These are phyloP conservation scores for Trichosporon inkin DNA, from an alignment of 1,284 basidiomycete genomes.

Conservation along the genomic window DNA sequence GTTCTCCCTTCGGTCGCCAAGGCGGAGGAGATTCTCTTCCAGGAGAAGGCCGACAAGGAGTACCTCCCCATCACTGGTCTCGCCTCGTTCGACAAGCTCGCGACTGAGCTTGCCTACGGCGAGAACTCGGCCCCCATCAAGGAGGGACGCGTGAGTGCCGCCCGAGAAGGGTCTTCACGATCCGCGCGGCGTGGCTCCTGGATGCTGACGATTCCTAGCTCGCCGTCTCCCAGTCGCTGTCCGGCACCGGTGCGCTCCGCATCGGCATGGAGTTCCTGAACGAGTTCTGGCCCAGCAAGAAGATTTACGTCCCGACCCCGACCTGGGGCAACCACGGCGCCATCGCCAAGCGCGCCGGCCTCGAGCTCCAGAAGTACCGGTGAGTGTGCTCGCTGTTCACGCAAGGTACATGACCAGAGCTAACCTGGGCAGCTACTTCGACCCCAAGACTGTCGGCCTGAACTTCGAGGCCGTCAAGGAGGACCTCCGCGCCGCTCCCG, in stretches of 20 bases:
- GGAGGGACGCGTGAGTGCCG: conserved; percentile 64
- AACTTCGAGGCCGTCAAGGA: conserved; percentile 88
- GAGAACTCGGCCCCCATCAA: conserved; percentile 70
- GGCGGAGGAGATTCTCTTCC: conserved; percentile 59
- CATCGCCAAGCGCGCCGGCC: conserved; percentile 64
- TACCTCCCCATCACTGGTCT: conserved; percentile 92
- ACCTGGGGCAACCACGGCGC: conserved; percentile 96
- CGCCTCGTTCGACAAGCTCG: conserved; percentile 77
- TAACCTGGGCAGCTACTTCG: conserved; percentile 64
- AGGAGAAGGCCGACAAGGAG: conserved; percentile 82
- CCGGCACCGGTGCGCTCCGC: conserved; percentile 93
- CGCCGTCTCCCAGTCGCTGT: conserved; percentile 91
- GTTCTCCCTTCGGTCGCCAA: conserved; percentile 85
- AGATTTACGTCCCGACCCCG: conserved; percentile 86
- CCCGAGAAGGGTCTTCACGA: neutral
- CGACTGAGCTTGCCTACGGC: conserved; percentile 88
- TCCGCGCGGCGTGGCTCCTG: neutral
- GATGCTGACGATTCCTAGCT: conserved; percentile 55
- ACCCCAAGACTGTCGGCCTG: conserved; percentile 87
- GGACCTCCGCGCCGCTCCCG: conserved; percentile 61
- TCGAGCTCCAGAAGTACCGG: conserved; percentile 82
- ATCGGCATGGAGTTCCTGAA: conserved; percentile 88
- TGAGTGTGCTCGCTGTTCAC: conserved; percentile 5
- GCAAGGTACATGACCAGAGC: neutral
- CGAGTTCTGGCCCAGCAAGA: conserved; percentile 77